Evolutionary conservation across 345 rosid species (phyloP).

Genomic region (Iberis pinnata): DNA sequence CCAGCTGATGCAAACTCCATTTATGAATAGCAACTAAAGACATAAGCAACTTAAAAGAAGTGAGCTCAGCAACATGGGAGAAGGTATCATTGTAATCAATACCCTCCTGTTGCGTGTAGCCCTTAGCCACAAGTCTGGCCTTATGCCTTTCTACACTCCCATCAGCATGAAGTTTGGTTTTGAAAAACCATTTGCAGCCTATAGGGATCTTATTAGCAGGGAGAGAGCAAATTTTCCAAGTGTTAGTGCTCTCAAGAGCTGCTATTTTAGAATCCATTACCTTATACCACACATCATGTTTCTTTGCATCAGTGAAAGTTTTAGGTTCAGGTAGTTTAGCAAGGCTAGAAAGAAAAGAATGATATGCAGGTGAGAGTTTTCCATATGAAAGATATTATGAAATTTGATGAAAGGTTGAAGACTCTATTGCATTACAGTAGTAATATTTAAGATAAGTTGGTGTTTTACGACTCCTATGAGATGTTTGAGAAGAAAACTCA

Average conservation of each 20-base stretch:
- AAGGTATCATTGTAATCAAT: too few species aligned
- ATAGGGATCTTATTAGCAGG: neutral
- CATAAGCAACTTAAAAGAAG: neutral
- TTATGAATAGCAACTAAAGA: neutral
- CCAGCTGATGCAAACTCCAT: neutral
- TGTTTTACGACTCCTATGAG: neutral
- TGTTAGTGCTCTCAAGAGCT: neutral
- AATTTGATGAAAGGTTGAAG: neutral
- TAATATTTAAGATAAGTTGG: neutral
- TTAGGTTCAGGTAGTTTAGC: neutral
- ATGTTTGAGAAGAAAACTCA: neutral
- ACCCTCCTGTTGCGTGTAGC: too few species aligned
- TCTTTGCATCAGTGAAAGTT: neutral
- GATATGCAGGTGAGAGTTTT: neutral
- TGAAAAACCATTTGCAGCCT: neutral
- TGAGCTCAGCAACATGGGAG: neutral
- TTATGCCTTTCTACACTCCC: neutral
- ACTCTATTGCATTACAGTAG: neutral
- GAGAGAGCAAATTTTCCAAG: neutral
- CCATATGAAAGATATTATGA: neutral
- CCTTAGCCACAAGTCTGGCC: neutral
- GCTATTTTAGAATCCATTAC: neutral
- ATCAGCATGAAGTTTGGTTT: neutral
- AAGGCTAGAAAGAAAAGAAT: neutral
- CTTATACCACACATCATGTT: neutral